Conservation (phyloP, 352 stramenopile genomes). For the Pythium aristosporum region DNA sequence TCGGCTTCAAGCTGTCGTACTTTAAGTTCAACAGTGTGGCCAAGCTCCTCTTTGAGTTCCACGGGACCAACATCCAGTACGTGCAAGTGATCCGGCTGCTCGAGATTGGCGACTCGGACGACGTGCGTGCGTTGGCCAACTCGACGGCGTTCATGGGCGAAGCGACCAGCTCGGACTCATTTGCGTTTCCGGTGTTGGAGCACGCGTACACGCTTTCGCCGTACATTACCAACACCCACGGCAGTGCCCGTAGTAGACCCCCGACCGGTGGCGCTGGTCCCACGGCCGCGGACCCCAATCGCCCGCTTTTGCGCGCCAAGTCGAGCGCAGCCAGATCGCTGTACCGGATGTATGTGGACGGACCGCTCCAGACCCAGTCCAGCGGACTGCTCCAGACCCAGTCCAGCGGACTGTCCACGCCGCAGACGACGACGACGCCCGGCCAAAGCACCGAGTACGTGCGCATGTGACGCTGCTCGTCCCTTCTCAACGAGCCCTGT, state of each 20-base stretch:
- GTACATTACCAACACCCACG: not conserved
- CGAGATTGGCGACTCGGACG: conserved; percentile 21
- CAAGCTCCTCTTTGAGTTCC: conserved; percentile 26
- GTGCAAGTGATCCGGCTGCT: conserved; percentile 23
- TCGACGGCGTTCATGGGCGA: not conserved
- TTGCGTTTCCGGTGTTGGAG: conserved; percentile 1
- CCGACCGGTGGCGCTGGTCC: too few relatives aligned
- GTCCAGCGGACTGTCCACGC: not conserved
- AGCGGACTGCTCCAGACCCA: not conserved
- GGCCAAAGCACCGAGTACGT: not conserved
- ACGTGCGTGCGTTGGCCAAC: conserved; percentile 9
- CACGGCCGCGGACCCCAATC: not conserved
- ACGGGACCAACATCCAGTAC: conserved; percentile 26
- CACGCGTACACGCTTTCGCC: not conserved
- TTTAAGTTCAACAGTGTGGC: conserved; percentile 34
- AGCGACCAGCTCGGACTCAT: not conserved
- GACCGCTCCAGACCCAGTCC: not conserved
- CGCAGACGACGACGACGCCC: too few relatives aligned
- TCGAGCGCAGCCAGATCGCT: conserved; percentile 19
- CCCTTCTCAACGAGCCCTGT: too few relatives aligned
- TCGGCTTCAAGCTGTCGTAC: conserved; percentile 31
- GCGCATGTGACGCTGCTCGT: not conserved
- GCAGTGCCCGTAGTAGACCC: too few relatives aligned
- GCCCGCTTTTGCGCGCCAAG: conserved; percentile 19
- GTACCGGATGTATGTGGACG: conserved; percentile 17